Percentiles rank a stretch among this genome's conserved stretches.
phyloP scores from a whole-genome alignment of 2,329 filamentous ascomycete genomes.

The Celoporthe dispersa region DNA sequence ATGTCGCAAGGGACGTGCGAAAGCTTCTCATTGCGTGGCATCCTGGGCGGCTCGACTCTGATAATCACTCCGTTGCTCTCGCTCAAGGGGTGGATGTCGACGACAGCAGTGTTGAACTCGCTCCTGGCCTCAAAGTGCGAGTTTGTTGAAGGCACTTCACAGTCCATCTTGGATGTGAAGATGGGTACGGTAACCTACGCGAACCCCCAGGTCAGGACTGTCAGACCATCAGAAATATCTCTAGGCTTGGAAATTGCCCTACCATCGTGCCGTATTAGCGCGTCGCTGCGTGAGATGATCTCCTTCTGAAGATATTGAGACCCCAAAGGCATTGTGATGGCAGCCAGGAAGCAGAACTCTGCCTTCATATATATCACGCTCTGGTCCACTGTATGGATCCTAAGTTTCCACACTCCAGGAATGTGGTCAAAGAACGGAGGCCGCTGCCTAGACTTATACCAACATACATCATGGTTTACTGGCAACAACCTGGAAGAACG shows the following conservation, averaged over 20 bases:
- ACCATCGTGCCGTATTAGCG: background rate
- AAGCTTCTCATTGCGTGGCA: slow-evolving; percentile 36
- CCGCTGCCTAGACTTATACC: background rate
- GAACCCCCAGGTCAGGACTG: background rate
- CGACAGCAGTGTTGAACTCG: slow-evolving; percentile 5
- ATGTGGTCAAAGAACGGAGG: background rate
- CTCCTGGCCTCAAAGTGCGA: background rate
- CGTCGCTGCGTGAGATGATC: background rate
- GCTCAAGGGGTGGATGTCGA: slow-evolving; percentile 46
- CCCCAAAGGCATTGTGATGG: background rate
- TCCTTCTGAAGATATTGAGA: background rate
- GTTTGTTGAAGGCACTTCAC: slow-evolving; percentile 2
- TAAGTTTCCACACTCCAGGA: no score
- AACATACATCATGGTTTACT: background rate
- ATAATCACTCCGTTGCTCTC: slow-evolving; percentile 48
- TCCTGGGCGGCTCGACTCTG: slow-evolving; percentile 49
- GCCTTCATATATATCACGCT: background rate
- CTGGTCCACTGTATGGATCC: background rate
- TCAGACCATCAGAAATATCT: background rate
- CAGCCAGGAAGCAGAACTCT: background rate
- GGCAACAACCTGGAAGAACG: background rate
- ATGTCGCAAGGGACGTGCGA: slow-evolving; percentile 60
- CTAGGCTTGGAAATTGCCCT: background rate
- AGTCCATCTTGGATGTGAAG: background rate
- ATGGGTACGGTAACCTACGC: slow-evolving; percentile 4